Base-by-base conservation (phyloP, 306 rosid species). In the Malus orientalis region DNA sequence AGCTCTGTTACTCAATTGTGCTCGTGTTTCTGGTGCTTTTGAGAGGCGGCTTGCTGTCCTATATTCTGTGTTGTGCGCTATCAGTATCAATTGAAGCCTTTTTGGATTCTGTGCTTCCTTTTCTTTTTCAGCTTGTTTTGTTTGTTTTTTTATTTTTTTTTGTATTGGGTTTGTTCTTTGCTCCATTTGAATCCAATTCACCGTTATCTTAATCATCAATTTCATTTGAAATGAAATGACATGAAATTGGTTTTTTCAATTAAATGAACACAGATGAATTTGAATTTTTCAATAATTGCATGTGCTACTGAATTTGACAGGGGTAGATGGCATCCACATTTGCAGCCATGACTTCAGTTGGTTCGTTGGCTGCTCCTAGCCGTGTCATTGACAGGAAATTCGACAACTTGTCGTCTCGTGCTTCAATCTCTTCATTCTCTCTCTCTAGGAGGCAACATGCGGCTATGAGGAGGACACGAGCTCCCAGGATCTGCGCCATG, bases 311-410 rank as follows among this genome's bases (percentile, higher is more conserved):
- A 38, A 27, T 25, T 47, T 59, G 18, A 8, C 73, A 36, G 68
- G 81, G 55, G 67, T 75, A 72, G 81, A 96, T 96, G 99, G 97
- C 97, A 1, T 89, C 96, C 16, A 75, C 98, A 11, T 90, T 90
- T 73, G 84, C 95, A 25, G 86, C 94, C 73, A 74, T 88, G 85
- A 86, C 97, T 47, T 87, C 91, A 2, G 79, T 76, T 29, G 88
- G 88, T 61, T 22, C 91, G 25, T 57, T 90, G 47, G 82, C 89
- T 76, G 76, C 93, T 11, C 87, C 95, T 27, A 68, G 81, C 67
- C 84, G 84, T 18, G 80, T 62, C 1, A 25, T 66, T 30, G 89
- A 85, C 74, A 79, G 58, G 57, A 85, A 85, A 76, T 84, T 84
- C 11, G 81, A 82, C 60, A 88, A 60, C 70, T 83, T 93, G 59